Evolutionary conservation across 2,329 filamentous ascomycete genomes (phyloP), one percentile per base, ranked within the genome.

Genomic region (Cytospora schulzeri): DNA sequence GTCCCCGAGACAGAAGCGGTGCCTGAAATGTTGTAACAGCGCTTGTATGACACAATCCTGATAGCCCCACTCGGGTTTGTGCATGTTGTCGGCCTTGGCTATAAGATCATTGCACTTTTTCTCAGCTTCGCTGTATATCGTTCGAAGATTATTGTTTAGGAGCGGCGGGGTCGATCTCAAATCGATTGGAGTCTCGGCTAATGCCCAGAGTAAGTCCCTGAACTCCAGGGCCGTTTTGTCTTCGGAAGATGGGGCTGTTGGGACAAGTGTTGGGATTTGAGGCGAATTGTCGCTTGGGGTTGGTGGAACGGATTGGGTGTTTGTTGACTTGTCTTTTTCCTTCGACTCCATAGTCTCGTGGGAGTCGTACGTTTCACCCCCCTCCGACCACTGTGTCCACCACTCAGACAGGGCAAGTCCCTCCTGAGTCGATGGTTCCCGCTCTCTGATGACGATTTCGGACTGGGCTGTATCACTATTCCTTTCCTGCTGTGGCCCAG

Each of bases 121-220:
- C 75, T 98, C 92, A 59, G 95, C 95, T 74, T 97, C 92, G 69
- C 89, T 85, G 77, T 97, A 98, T 70, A 99, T 97, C 93, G 74
- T 98, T 94, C 58, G 98, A 81, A 14, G 98, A n/a, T n/a, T n/a
- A n/a, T n/a, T n/a, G n/a, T n/a, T n/a, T n/a, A n/a, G n/a, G n/a
- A n/a, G n/a, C n/a, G 80, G 35, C 94, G 94, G 0, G 94, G 93
- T 76, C 98, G 97, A 77, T 99, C 95, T 80, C 96, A 98, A n/a
- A 75, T 93, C 94, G 24, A 89, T 90, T 22, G 95, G 95, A 52
- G 92, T 96, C 64, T 90, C 84, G 15, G 93, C 96, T 24, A 98
- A 79, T 28, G 91, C 91, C 69, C 95, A 85, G 45, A 98, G 84
- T 67, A 96, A 85, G 77, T 90, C 96, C 70, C 90, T 85, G 71